Percentiles rank a stretch among this genome's conserved stretches.
phyloP scores from a whole-genome alignment of 2,329 filamentous ascomycete species.

The Aspergillus jensenii region DNA sequence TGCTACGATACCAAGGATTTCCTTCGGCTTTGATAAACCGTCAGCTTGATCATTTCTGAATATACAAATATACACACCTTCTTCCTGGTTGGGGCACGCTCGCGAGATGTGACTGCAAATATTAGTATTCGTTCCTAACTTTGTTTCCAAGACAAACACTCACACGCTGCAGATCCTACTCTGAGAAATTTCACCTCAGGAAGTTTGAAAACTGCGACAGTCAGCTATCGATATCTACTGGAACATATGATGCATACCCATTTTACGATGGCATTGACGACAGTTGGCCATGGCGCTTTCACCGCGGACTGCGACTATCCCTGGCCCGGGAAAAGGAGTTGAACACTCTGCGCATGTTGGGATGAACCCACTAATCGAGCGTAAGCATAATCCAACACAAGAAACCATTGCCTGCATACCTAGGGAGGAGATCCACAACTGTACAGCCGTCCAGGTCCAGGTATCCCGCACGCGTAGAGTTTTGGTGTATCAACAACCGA shows the following conservation, averaged over 20 bases:
- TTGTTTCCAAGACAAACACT: slow-evolving; percentile 16
- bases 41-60: neutral
- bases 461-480: slow-evolving; percentile 75
- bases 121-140: neutral
- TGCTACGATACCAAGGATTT: slow-evolving; percentile 55
- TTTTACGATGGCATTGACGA: slow-evolving; percentile 74
- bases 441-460: slow-evolving; percentile 74
- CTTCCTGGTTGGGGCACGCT: slow-evolving; percentile 33
- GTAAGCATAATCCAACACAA: neutral
- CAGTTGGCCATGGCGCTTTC: slow-evolving; percentile 74
- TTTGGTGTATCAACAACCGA: slow-evolving; percentile 69
- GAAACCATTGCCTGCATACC: slow-evolving; percentile 38
- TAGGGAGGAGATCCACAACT: slow-evolving; percentile 72
- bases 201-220: slow-evolving; percentile 62
- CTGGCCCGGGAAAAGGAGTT: slow-evolving; percentile 59
- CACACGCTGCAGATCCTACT: slow-evolving; percentile 59
- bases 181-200: slow-evolving; percentile 76
- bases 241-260: slow-evolving; percentile 52
- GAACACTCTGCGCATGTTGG: slow-evolving; percentile 79
- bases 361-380: slow-evolving; percentile 63
- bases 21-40: slow-evolving; percentile 38
- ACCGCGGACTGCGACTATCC: slow-evolving; percentile 70
- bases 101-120: slow-evolving; percentile 27
- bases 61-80: slow-evolving; percentile 31
- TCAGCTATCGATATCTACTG: neutral